Conservation (phyloP, 1,284 basidiomycete genomes). For the Sparassis latifolia region DNA sequence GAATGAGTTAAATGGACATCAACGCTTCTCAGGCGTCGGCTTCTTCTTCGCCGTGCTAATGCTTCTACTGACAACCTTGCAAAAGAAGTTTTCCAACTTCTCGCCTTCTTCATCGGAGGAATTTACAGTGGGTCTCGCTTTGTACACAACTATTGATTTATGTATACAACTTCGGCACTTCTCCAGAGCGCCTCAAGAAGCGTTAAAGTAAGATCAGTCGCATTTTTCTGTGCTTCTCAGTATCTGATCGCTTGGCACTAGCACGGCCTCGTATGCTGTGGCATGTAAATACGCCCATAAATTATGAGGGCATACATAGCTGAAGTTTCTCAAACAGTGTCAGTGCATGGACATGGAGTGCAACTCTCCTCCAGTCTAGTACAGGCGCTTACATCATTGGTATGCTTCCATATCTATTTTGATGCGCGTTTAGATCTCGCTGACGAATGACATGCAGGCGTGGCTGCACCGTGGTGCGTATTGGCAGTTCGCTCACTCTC, state of each 20-base stretch:
- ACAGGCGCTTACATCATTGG: constrained; percentile 42
- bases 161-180: background rate
- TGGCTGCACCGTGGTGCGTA: constrained; percentile 41
- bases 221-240: background rate
- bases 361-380: constrained; percentile 51
- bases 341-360: constrained; percentile 54
- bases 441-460: constrained; percentile 19
- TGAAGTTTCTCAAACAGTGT: constrained; percentile 34
- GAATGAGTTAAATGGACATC: background rate
- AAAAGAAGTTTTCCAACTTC: constrained; percentile 40
- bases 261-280: constrained; percentile 62
- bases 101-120: constrained; percentile 48
- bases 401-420: constrained; percentile 4
- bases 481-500: background rate
- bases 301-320: background rate
- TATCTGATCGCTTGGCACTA: constrained; percentile 21
- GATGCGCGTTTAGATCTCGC: background rate
- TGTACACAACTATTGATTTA: background rate
- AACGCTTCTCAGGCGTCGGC: constrained; percentile 33
- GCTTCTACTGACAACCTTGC: constrained; percentile 37
- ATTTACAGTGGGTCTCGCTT: constrained; percentile 35
- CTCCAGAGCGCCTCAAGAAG: constrained; percentile 38
- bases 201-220: constrained; percentile 30
- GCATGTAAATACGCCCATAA: constrained; percentile 33
- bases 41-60: constrained; percentile 46